Evolutionary conservation across 805 yeast species (phyloP).

Genomic region (Yarrowia phangngaensis): DNA sequence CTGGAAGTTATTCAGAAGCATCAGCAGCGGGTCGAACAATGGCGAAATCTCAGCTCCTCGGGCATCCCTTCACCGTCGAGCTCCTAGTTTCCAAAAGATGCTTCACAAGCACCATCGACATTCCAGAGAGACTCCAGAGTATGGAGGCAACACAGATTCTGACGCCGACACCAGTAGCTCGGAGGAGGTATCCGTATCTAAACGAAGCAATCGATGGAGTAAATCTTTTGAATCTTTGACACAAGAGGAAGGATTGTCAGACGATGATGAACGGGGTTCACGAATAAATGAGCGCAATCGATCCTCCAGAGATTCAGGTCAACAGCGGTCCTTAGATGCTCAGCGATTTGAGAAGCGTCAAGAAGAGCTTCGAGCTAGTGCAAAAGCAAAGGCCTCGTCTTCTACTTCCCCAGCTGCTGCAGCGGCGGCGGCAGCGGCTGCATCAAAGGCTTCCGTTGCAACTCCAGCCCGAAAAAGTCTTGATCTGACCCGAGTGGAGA

Average conservation of each 20-base stretch:
- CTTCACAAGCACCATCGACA: conserved; percentile 11
- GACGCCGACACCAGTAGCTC: conserved; percentile 16
- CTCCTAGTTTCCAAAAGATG: conserved; percentile 11
- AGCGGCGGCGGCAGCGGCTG: conserved; percentile 9
- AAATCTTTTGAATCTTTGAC: conserved; percentile 18
- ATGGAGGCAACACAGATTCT: conserved; percentile 5
- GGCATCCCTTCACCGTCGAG: background rate
- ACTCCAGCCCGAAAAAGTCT: conserved; percentile 10
- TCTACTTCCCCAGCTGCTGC: background rate
- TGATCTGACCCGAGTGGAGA: conserved; percentile 17
- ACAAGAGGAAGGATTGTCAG: conserved; percentile 12
- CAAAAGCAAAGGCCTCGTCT: conserved; percentile 9
- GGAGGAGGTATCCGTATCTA: no score
- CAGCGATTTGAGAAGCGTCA: conserved; percentile 20
- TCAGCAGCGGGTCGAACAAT: conserved; percentile 10
- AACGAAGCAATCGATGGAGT: conserved; percentile 15
- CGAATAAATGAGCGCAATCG: conserved; percentile 7
- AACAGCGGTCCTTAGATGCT: conserved; percentile 15
- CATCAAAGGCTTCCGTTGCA: conserved; percentile 2
- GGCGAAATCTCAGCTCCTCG: background rate
- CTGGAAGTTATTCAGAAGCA: conserved; percentile 23
- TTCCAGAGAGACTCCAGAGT: conserved; percentile 7
- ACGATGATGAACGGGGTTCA: conserved; percentile 20
- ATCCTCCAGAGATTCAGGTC: conserved; percentile 11
- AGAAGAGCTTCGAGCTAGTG: conserved; percentile 23